Percentiles rank a stretch among this genome's conserved stretches.
Conservation (phyloP, 2,329 filamentous ascomycete species). For the Blastomyces silverae region DNA sequence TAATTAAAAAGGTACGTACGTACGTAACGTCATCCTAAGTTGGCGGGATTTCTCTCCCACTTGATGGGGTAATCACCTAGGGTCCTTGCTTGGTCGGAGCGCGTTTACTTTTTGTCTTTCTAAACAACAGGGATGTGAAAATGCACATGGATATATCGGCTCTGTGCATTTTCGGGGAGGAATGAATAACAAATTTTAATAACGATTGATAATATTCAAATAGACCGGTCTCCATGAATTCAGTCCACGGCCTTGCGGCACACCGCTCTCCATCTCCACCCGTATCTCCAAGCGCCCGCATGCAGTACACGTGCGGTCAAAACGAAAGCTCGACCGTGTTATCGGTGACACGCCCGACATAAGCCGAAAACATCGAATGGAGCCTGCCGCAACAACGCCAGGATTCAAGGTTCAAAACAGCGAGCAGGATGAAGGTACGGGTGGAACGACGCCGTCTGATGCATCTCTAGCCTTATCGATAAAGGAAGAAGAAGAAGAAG, state of each 20-base stretch:
- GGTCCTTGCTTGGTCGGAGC: not conserved
- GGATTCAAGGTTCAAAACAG: not conserved
- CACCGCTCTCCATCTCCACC: slow-evolving; percentile 11
- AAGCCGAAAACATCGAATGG: not conserved
- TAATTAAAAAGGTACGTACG: slow-evolving; percentile 33
- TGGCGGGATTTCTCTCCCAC: not conserved
- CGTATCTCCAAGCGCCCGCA: slow-evolving; percentile 20
- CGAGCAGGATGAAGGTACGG: not conserved
- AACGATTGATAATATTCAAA: not conserved
- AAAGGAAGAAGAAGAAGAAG: slow-evolving; percentile 15
- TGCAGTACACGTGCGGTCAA: slow-evolving; percentile 22
- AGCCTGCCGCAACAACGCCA: not conserved
- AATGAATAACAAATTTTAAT: not conserved
- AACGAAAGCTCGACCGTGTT: slow-evolving; percentile 42
- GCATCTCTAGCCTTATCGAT: not conserved
- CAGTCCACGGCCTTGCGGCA: slow-evolving; percentile 12
- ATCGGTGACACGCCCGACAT: slow-evolving; percentile 41
- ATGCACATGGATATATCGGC: not conserved
- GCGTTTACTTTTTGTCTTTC: not conserved
- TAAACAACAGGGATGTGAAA: not conserved
- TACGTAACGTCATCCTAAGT: not conserved
- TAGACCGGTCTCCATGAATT: slow-evolving; percentile 13
- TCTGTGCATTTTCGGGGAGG: not conserved
- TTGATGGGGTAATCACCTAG: not conserved
- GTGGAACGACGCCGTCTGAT: not conserved